Conservation (phyloP, 192 early-diverging fungal species). For the Podochytrium sp. region DNA sequence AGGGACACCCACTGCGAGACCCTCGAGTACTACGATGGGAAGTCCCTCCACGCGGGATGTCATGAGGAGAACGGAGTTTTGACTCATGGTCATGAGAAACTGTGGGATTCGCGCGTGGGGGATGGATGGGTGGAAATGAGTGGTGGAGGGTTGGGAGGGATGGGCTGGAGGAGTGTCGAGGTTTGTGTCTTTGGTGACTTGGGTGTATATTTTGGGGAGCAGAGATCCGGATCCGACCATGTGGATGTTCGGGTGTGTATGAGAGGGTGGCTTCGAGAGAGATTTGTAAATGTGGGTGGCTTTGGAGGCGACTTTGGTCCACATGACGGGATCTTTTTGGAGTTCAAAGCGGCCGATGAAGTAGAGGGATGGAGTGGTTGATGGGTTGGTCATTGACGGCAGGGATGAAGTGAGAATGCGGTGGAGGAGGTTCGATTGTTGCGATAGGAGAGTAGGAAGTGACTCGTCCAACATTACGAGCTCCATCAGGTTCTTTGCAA, state of each 20-base stretch:
- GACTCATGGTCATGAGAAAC: slow-evolving; percentile 1
- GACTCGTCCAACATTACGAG: background rate
- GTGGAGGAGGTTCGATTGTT: no score
- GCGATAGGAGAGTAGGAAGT: no score
- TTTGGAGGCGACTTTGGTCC: slow-evolving; percentile 25
- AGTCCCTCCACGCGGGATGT: slow-evolving; percentile 35
- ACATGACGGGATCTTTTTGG: slow-evolving; percentile 38
- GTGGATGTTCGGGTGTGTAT: background rate
- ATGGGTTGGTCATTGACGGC: background rate
- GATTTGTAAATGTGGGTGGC: background rate
- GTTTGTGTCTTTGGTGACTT: background rate
- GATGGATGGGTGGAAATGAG: background rate
- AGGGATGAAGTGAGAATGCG: no score
- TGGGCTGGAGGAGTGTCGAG: background rate
- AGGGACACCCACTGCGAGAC: slow-evolving; percentile 30
- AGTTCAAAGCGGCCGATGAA: slow-evolving; percentile 32
- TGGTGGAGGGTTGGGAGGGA: background rate
- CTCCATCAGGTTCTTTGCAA: background rate
- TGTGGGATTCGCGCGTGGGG: background rate
- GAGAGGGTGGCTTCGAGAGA: background rate
- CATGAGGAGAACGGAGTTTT: slow-evolving; percentile 18
- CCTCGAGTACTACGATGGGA: slow-evolving; percentile 33
- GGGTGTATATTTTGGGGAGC: background rate
- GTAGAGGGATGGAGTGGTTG: slow-evolving; percentile 7
- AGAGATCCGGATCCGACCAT: slow-evolving; percentile 24